Percentiles rank a stretch among this genome's conserved stretches.
phyloP scores from a whole-genome alignment of 192 early-diverging fungal genomes.

The Radiomyces spectabilis region DNA sequence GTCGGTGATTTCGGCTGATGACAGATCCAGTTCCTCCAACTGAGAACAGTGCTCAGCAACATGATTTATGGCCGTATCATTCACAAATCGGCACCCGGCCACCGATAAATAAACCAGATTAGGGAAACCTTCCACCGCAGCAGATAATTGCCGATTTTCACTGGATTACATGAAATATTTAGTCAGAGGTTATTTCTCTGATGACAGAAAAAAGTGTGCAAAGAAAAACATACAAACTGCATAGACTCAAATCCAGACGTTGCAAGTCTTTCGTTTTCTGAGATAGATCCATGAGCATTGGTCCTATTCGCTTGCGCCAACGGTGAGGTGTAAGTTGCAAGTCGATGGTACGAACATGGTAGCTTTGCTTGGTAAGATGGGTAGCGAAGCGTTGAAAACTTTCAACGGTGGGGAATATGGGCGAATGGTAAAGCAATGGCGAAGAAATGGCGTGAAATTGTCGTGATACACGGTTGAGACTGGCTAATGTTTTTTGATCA shows the following conservation, averaged over 20 bases:
- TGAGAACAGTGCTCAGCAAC: background rate
- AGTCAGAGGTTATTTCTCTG: too few relatives aligned
- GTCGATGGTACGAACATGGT: background rate
- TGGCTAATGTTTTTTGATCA: background rate
- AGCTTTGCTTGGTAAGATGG: background rate
- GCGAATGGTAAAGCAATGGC: background rate
- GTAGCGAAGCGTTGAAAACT: background rate
- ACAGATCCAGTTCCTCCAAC: constrained; percentile 2
- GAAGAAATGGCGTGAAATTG: background rate
- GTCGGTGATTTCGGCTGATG: background rate
- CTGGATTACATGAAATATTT: too few relatives aligned
- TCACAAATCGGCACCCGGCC: background rate
- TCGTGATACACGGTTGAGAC: background rate
- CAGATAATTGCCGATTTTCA: background rate
- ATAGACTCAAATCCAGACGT: constrained; percentile 1
- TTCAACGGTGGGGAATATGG: background rate
- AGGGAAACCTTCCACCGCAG: background rate
- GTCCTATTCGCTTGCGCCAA: background rate
- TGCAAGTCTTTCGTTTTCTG: background rate
- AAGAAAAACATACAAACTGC: background rate
- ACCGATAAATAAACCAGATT: constrained; percentile 1
- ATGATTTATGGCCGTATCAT: background rate
- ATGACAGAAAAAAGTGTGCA: constrained; percentile 1
- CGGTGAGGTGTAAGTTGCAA: constrained; percentile 4
- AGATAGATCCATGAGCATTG: background rate